Evolutionary conservation across 148 eudicot genomes (phyloP), one percentile per base, ranked within the genome.

Genomic region (Persicaria tinctoria): DNA sequence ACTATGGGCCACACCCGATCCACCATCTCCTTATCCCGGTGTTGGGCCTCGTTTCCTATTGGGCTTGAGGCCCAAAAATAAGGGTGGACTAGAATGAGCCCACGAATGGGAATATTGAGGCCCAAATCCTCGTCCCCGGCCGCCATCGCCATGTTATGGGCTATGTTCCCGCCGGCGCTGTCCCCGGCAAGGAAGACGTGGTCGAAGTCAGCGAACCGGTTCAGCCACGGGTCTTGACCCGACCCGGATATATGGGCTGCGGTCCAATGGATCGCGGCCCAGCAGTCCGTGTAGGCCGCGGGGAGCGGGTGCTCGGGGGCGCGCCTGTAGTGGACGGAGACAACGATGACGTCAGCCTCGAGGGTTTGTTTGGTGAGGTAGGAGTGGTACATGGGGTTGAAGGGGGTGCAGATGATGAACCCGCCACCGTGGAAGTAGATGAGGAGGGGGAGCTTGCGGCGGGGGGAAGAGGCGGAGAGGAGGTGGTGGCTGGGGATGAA

Each of bases 161-260:
- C 53, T 0, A 78, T 82, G 66, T 82, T 82, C 4, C 70, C 81
- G 0, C 81, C 84, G 1, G 74, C 84, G 32, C 81, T 78, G 20
- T 82, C 84, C 14, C 84, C 84, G 12, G 73, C 81, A 2, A 78
- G 5, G 59, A 75, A 82, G 4, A 82, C 74, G 5, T 47, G 47
- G 5, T 9, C 16, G 20, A 75, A 62, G 14, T 75, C 77, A n/a
- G 71, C 77, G 56, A 45, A 18, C 4, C 14, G 54, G 56, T 60
- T 63, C 51, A 6, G 74, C 68, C 38, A 9, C 55, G 77, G 69
- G 10, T 77, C 76, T 1, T 78, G 73, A 4, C 73, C 77, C 46
- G 62, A 75, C 68, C 84, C 78, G 51, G 23, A 2, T 18, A 51
- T 13, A 56, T 79, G 81, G 8, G 78, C 56, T 7, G 75, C 81